Base-by-base conservation (phyloP, 306 rosid species). In the Aeschynomene evenia region DNA sequence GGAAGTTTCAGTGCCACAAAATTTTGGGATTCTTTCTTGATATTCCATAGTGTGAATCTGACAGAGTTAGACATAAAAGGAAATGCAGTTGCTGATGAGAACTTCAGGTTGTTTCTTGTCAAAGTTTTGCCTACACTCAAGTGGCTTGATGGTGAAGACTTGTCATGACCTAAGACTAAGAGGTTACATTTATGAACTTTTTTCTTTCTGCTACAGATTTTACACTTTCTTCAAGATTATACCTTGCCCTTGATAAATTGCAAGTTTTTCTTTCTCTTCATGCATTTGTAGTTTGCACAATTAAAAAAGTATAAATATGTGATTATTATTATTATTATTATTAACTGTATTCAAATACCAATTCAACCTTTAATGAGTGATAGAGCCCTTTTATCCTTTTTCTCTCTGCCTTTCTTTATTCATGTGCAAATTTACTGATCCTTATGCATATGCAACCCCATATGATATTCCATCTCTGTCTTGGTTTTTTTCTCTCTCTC, bases 11-110 rank as follows among this genome's bases (percentile, higher is more conserved):
- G 39, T 68, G 76, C 68, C 57, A 37, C 77, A 49, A 43, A 72
- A 31, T 77, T 76, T 80, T 94, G 96, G 95, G 92, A 91, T 66
- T 89, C 95, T 61, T 80, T 85, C 81, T 73, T 89, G 66, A 71
- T 85, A 72, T 83, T 88, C 70, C 81, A 80, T 75, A 81, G 85
- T 74, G 52, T 87, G 84, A 63, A 71, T 70, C 71, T 89, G 85
- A 81, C 77, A 3, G 96, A 89, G 55, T 80, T 94, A 70, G 84
- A 84, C 74, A 73, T 83, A 7, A 51, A 36, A 15, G 95, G 96
- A 63, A 87, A 91, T 78, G 67, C 68, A 40, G 63, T 87, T 75
- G 85, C 86, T 6, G 84, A 74, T 75, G 91, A 87, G 72, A 79
- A 62, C 60, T 87, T 91, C 46, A 80, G 57, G 50, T 84, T 82